A percentile compares a stretch with the other conserved stretches of the same genome.
phyloP scores from a whole-genome alignment of 257 asterid genomes.

The Galeopsis tetrahit region DNA sequence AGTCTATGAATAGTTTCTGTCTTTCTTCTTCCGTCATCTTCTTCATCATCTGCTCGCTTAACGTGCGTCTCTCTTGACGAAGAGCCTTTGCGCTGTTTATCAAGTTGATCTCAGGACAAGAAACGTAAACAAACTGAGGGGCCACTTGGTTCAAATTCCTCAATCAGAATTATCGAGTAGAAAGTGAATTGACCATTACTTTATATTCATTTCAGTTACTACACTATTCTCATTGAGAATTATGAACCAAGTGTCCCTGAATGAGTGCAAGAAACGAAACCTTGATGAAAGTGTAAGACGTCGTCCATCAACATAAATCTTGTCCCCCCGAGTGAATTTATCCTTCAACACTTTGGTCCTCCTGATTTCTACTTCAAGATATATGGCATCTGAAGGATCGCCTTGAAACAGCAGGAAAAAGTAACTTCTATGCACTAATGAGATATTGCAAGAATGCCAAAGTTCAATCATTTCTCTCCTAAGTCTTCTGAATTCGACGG shows the following conservation, averaged over 20 bases:
- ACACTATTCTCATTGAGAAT: background rate
- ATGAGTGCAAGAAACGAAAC: constrained; percentile 38
- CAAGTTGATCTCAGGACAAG: background rate
- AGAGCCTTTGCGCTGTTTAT: constrained; percentile 65
- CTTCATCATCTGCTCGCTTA: constrained; percentile 81
- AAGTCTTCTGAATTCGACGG: constrained; percentile 76
- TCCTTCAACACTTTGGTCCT: constrained; percentile 72
- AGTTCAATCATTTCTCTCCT: constrained; percentile 77
- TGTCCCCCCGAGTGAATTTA: constrained; percentile 65
- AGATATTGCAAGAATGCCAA: constrained; percentile 80
- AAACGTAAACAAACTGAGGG: background rate
- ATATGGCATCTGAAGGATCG: constrained; percentile 82
- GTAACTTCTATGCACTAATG: constrained; percentile 83
- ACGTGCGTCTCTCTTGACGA: constrained; percentile 75
- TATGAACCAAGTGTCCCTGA: background rate
- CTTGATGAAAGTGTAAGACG: constrained; percentile 68
- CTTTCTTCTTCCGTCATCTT: constrained; percentile 75
- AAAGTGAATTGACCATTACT: too few species aligned
- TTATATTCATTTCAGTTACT: too few species aligned
- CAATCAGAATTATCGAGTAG: too few species aligned
- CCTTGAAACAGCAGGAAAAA: constrained; percentile 85
- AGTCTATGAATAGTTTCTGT: constrained; percentile 63
- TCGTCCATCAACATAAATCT: constrained; percentile 60
- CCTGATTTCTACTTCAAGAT: constrained; percentile 85
- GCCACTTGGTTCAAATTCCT: background rate